Evolutionary conservation across 306 rosid species (phyloP).

Genomic region (Cyamopsis tetragonoloba): DNA sequence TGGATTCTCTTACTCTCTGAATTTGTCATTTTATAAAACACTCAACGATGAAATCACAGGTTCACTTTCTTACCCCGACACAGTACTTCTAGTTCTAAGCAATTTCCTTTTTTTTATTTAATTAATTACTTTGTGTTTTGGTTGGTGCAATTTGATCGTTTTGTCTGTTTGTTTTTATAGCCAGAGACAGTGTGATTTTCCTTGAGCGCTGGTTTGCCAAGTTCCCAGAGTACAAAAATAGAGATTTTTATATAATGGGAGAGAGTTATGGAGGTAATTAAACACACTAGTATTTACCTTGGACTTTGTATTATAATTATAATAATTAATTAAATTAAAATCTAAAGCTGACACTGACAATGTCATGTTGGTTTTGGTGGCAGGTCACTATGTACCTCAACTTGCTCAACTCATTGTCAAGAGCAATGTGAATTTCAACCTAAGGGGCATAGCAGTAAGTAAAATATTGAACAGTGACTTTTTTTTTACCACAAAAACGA

Average conservation of each 20-base stretch:
- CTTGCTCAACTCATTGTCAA: constrained; percentile 40
- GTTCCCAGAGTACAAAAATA: constrained; percentile 32
- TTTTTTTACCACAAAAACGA: too few species aligned
- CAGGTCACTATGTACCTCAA: constrained; percentile 52
- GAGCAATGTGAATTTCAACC: constrained; percentile 28
- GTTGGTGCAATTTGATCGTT: background rate
- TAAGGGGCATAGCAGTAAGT: constrained; percentile 45
- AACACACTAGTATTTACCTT: background rate
- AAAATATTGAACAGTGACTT: background rate
- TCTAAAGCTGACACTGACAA: background rate
- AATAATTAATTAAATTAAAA: too few species aligned
- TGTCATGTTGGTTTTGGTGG: background rate
- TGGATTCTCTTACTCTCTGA: constrained; percentile 43
- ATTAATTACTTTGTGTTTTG: background rate
- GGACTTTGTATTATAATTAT: background rate
- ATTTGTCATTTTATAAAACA: constrained; percentile 24
- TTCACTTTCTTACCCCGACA: background rate
- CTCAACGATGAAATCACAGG: constrained; percentile 38
- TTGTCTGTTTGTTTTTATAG: background rate
- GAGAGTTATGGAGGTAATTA: constrained; percentile 54
- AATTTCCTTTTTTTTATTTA: background rate
- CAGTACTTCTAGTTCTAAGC: background rate
- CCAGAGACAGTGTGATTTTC: constrained; percentile 36
- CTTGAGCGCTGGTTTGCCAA: constrained; percentile 37
- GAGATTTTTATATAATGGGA: constrained; percentile 33